Evolutionary conservation across 164 flowering plant species (phyloP), one percentile per base, ranked within the genome.

Genomic region (Liquidambar formosana): DNA sequence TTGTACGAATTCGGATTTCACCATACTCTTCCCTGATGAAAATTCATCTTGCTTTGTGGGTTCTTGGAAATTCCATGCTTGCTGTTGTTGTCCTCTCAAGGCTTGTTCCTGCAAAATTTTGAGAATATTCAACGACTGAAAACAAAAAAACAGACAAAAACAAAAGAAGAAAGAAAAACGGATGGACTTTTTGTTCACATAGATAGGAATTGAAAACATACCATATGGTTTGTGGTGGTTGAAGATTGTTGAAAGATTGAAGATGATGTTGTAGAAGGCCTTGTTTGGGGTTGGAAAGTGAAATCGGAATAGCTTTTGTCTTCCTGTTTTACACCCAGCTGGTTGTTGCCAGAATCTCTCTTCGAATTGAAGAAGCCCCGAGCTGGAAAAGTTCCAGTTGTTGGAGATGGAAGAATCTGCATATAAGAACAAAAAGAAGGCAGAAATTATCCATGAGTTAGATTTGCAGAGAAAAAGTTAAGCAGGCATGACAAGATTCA

Each of bases 371-470:
- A 66, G 2, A 21, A 77, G 61, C 56, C 64, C 8, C 77, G 84
- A 59, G 75, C 51, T 5, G 84, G 82, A 62, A 87, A 85, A 18
- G 84, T 44, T 64, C 92, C 92, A 3, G 92, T 88, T 0, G 92
- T 88, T 27, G 92, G 92, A 60, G 92, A 88, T 23, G 92, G 85
- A 54, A 88, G 62, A 74, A 85, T 65, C 91, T 87, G 85, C 63
- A 72, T 16, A 47, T 1, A 19, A 27, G 58, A 65, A 15, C 63
- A 59, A 54, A 69, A 61, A 54, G 63, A 5, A 14, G 52, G 10
- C 6, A 54, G 38, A 18, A 57, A 48, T 23, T 45, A 73, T 10
- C 45, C 46, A 56, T 12, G 26, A 58, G 38, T 58, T 38, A 4
- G 22, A 26, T 28, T 26, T 58, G 10, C 61, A 54, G 11, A 22